A percentile compares a stretch with the other conserved stretches of the same genome.
Evolutionary conservation across 345 rosid species (phyloP).

Genomic region (Eucalyptus globulus): DNA sequence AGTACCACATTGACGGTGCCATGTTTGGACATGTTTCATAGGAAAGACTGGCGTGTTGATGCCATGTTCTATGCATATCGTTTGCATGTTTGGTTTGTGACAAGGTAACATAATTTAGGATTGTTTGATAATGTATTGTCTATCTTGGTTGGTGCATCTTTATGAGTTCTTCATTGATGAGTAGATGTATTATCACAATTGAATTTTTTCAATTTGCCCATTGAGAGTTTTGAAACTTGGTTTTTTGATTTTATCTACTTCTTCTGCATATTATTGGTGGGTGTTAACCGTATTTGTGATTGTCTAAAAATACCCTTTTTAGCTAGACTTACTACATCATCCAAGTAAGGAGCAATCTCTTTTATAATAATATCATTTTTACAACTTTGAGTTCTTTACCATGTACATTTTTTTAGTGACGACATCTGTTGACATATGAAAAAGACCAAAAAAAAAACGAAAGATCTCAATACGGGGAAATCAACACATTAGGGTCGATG

Average conservation of each 20-base stretch:
- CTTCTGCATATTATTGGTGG: too few relatives aligned
- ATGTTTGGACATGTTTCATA: background rate
- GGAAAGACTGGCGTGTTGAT: background rate
- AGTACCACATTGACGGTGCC: background rate
- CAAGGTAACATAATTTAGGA: background rate
- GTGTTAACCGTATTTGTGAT: too few relatives aligned
- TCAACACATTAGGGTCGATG: too few relatives aligned
- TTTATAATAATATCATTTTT: too few relatives aligned
- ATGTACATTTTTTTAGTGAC: too few relatives aligned
- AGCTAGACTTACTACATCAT: background rate
- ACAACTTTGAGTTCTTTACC: too few relatives aligned
- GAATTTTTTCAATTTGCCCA: too few relatives aligned
- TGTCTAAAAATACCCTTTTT: background rate
- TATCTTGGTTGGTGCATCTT: background rate
- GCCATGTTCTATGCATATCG: background rate
- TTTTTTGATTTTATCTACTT: too few relatives aligned
- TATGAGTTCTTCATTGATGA: background rate
- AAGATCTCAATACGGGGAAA: too few relatives aligned
- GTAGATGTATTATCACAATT: too few relatives aligned
- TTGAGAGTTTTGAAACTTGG: too few relatives aligned
- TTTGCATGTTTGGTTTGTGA: background rate
- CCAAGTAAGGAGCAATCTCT: background rate
- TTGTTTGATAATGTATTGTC: background rate
- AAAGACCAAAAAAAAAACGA: accelerated
- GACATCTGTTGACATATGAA: accelerated